Base-by-base conservation (phyloP, 1,139 yeast genomes). In the Pichia sp. region DNA sequence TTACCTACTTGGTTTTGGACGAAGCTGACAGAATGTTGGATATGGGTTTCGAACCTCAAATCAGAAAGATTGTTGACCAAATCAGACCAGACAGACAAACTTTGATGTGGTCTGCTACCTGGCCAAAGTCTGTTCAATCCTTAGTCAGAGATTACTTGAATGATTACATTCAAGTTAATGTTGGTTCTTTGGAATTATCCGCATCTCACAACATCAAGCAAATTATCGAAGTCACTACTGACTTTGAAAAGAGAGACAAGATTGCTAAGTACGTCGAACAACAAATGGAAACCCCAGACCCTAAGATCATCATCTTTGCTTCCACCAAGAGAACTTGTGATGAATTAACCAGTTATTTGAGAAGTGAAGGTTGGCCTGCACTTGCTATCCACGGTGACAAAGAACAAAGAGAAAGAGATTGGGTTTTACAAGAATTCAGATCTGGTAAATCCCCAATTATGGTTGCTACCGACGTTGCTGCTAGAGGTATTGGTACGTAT, bases 381-480 rank as follows among this genome's bases (percentile, higher is more conserved):
- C 74, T 91, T 62, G 96, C 98, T 56, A 87, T 91, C 58, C 98
- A 91, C 62, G 99, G 99, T 70, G 99, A 93, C 66, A 91, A 91
- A 66, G 87, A 83, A 55, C 98, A 91, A 70, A 76, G 79, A 59
- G 98, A 91, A 67, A 88, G 98, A 73, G 98, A 91, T 66, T 91
- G 97, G 97, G 98, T 91, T 51, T 72, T 91, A 64, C 73, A 69
- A 51, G 96, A 91, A 66, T 91, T 91, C 72, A 84, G 82, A 72
- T 61, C 77, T 44, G 97, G 97, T 51, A 82, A 80, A 61, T 78
- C 94, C 39, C 96, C 96, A 49, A 82, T 91, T 58, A 87, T 91
- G 97, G 96, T 88, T 60, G 98, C 98, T 47, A 91, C 98, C 51
- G 98, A 91, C 66, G 98, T 91, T 63, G 98, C 98, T 45, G 96